Evolutionary conservation across 352 stramenopile species (phyloP).

Genomic region (Globisporangium viniferum): DNA sequence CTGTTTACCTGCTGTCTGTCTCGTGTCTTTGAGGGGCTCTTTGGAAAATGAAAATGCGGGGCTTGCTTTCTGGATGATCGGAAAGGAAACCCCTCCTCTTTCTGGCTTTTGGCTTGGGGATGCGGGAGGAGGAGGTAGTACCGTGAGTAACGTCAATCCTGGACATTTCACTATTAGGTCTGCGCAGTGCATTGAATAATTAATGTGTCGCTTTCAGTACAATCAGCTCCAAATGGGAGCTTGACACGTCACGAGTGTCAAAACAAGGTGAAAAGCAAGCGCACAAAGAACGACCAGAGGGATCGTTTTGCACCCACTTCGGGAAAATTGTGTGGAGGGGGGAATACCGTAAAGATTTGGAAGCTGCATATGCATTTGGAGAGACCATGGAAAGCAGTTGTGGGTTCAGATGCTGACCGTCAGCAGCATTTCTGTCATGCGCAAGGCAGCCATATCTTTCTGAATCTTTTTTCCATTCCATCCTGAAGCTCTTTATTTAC

Average conservation of each 20-base stretch:
- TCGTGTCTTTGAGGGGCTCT: background rate
- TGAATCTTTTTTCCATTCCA: background rate
- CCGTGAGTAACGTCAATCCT: background rate
- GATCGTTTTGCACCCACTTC: slow-evolving; percentile 2
- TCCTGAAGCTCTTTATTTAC: background rate
- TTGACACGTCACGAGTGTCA: background rate
- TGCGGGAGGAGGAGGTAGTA: background rate
- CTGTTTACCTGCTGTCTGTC: background rate
- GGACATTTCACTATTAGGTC: background rate
- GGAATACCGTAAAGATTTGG: background rate
- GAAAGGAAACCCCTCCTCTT: background rate
- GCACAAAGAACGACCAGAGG: background rate
- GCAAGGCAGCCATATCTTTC: background rate
- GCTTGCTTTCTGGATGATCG: background rate
- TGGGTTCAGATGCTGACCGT: background rate
- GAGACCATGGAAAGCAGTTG: background rate
- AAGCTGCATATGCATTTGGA: slow-evolving; percentile 4
- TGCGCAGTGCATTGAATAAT: background rate
- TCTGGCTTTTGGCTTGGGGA: background rate
- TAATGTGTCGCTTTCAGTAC: background rate
- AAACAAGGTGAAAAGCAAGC: background rate
- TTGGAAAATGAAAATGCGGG: background rate
- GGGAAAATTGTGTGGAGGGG: background rate
- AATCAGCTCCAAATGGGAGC: background rate
- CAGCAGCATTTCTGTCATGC: background rate